Conservation (phyloP, 2,329 filamentous ascomycete species). For the Alternaria brassicicola region DNA sequence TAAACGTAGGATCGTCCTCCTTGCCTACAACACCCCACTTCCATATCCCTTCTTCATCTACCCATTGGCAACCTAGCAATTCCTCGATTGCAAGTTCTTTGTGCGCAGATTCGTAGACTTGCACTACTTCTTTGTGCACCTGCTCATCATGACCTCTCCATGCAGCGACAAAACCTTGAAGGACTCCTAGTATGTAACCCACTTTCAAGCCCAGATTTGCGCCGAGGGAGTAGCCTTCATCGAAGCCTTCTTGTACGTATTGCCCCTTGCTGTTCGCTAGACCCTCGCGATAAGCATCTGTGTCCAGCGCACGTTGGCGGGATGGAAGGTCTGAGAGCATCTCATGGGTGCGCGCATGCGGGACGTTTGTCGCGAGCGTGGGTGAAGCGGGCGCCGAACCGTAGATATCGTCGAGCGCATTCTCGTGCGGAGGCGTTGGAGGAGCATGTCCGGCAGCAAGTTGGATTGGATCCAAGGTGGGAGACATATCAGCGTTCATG, state of each 20-base stretch:
- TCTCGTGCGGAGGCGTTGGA: constrained; percentile 43
- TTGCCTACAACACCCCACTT: constrained; percentile 61
- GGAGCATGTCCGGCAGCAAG: constrained; percentile 40
- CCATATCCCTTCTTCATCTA: constrained; percentile 74
- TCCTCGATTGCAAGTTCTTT: constrained; percentile 65
- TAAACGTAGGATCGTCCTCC: constrained; percentile 46
- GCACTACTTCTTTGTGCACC: constrained; percentile 33
- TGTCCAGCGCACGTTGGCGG: constrained; percentile 77
- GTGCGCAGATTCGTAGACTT: constrained; percentile 54
- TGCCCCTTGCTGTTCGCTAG: constrained; percentile 75
- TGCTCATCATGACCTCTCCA: constrained; percentile 41
- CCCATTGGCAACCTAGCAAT: constrained; percentile 71
- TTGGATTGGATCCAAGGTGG: constrained; percentile 32
- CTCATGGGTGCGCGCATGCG: constrained; percentile 42
- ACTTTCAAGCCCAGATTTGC: constrained; percentile 77
- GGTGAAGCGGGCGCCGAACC: constrained; percentile 53
- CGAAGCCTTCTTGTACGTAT: constrained; percentile 85
- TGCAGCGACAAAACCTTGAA: constrained; percentile 72
- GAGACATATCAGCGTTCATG: constrained; percentile 35
- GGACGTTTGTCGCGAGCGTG: constrained; percentile 12
- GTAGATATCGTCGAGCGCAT: constrained; percentile 55
- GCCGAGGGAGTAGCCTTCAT: constrained; percentile 86
- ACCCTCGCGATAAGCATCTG: constrained; percentile 89
- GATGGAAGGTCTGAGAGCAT: constrained; percentile 73
- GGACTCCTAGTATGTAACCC: constrained; percentile 75